These are phyloP conservation scores for Antarctomyces pellizariae DNA, from an alignment of 495 filamentous ascomycete species.

Conservation along the genomic window DNA sequence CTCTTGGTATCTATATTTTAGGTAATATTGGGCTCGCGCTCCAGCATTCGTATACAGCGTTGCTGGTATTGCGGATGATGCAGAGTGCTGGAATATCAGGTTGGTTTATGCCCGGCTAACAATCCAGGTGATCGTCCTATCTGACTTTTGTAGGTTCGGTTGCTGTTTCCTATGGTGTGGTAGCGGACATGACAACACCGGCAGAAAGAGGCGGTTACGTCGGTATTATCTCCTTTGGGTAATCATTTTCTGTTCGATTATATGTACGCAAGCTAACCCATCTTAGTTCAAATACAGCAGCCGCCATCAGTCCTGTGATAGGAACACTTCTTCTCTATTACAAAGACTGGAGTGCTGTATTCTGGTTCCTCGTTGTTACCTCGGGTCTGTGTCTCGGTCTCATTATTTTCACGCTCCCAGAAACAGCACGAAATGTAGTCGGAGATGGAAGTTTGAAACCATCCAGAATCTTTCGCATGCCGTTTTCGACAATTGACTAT, in stretches of 20 bases:
- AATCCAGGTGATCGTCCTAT: no score
- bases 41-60: conserved; percentile 1
- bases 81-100: no score
- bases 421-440: conserved; percentile 5
- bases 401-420: conserved; percentile 4
- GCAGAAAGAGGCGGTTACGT: conserved; percentile 18
- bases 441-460: conserved; percentile 6
- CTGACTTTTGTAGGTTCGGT: conserved; percentile 6
- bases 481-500: no score
- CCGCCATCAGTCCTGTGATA: conserved; percentile 19
- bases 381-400: conserved; percentile 12
- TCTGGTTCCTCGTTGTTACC: conserved; percentile 22
- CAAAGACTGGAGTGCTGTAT: conserved; percentile 20
- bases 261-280: conserved; percentile 8
- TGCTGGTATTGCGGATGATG: conserved; percentile 1
- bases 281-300: neutral
- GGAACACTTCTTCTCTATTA: conserved; percentile 18
- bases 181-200: conserved; percentile 16
- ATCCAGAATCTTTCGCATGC: no score
- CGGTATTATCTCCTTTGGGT: conserved; percentile 13
- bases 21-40: conserved; percentile 19
- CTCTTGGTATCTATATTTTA: conserved; percentile 17
- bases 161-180: conserved; percentile 17
- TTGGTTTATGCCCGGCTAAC: no score
- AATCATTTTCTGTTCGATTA: conserved; percentile 11